A percentile compares a stretch with the other conserved stretches of the same genome.
Evolutionary conservation across 495 filamentous ascomycete species (phyloP).

Genomic region (Aspergillus ellipticus): DNA sequence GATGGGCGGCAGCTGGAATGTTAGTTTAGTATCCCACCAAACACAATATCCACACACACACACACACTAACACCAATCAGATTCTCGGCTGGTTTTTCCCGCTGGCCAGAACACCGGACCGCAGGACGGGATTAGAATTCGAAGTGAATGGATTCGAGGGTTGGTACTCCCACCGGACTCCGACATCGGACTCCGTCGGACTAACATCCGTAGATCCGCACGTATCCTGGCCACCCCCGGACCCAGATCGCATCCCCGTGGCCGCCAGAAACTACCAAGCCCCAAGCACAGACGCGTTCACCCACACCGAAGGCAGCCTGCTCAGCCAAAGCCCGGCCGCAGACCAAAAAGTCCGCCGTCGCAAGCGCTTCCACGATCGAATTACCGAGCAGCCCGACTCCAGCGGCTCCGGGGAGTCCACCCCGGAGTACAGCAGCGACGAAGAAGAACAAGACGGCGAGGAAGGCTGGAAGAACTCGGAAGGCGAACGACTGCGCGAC

Average conservation of each 20-base stretch:
- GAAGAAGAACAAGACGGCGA: slow-evolving; percentile 52
- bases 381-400: slow-evolving; percentile 37
- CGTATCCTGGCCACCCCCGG: slow-evolving; percentile 79
- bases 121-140: slow-evolving; percentile 61
- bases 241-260: slow-evolving; percentile 74
- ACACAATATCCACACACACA: too few relatives aligned
- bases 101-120: slow-evolving; percentile 50
- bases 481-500: slow-evolving; percentile 81
- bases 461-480: slow-evolving; percentile 74
- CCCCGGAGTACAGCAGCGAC: slow-evolving; percentile 24
- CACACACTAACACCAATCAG: slow-evolving; percentile 15
- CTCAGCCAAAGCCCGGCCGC: background rate
- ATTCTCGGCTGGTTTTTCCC: slow-evolving; percentile 64
- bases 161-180: slow-evolving; percentile 20
- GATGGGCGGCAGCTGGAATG: slow-evolving; percentile 63
- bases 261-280: background rate
- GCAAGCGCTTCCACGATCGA: slow-evolving; percentile 50
- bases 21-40: too few relatives aligned
- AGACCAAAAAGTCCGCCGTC: slow-evolving; percentile 29
- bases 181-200: background rate
- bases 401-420: slow-evolving; percentile 18
- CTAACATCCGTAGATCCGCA: slow-evolving; percentile 37
- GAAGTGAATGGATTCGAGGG: slow-evolving; percentile 88
- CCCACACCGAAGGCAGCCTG: background rate
- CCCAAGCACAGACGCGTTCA: background rate